Conservation (phyloP, 2,329 filamentous ascomycete genomes). For the Colletotrichum navitas region DNA sequence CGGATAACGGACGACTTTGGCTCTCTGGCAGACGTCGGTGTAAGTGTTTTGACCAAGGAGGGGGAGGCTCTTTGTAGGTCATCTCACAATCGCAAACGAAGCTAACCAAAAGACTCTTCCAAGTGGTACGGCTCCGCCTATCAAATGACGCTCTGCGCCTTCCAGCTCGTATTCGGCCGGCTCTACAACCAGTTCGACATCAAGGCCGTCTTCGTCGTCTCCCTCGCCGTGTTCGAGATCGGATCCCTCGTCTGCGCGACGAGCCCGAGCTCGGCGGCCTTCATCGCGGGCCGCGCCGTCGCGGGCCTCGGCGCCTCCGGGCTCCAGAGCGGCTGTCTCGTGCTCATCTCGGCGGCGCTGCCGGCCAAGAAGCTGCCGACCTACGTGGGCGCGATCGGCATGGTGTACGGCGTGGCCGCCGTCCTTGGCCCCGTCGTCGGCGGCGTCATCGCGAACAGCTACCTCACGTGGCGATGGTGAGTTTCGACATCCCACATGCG, state of each 20-base stretch:
- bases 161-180: slow-evolving; percentile 48
- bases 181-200: slow-evolving; percentile 49
- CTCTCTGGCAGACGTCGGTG: slow-evolving; percentile 57
- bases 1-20: slow-evolving; percentile 52
- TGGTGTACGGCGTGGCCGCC: slow-evolving; percentile 34
- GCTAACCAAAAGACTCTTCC: too few relatives aligned
- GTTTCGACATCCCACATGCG: not conserved
- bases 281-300: slow-evolving; percentile 54
- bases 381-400: slow-evolving; percentile 28
- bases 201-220: slow-evolving; percentile 48
- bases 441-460: slow-evolving; percentile 42
- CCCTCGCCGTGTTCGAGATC: slow-evolving; percentile 49
- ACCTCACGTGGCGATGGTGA: slow-evolving; percentile 33
- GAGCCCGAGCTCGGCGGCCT: slow-evolving; percentile 51
- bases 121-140: slow-evolving; percentile 51
- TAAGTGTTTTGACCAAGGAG: slow-evolving; percentile 37
- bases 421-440: slow-evolving; percentile 28
- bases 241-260: slow-evolving; percentile 53
- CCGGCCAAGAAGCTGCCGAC: slow-evolving; percentile 28
- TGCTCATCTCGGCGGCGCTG: slow-evolving; percentile 32
- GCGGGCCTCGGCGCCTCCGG: slow-evolving; percentile 53
- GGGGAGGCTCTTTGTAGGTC: too few relatives aligned
- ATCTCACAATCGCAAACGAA: too few relatives aligned
- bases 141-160: slow-evolving; percentile 46
- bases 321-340: slow-evolving; percentile 29